Conservation (phyloP, 2,329 filamentous ascomycete species). For the Lecanicillium sp. region DNA sequence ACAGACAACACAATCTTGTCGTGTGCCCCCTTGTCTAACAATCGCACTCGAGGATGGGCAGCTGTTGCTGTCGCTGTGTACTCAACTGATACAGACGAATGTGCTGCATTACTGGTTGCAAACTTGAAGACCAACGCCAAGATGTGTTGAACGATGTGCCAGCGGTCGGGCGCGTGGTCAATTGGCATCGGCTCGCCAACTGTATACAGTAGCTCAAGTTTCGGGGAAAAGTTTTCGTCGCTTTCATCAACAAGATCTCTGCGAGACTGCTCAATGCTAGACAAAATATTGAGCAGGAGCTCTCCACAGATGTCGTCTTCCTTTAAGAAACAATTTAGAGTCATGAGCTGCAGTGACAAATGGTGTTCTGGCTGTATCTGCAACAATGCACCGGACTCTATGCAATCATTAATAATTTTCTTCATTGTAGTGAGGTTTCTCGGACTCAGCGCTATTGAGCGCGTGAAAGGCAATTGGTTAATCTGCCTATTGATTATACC, state of each 20-base stretch:
- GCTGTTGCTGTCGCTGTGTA: too few species aligned
- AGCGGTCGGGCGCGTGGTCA: conserved; percentile 47
- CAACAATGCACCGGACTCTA: conserved; percentile 43
- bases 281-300: conserved; percentile 31
- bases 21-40: too few species aligned
- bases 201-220: conserved; percentile 57
- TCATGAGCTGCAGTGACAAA: conserved; percentile 56
- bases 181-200: conserved; percentile 44
- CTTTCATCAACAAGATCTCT: conserved; percentile 58
- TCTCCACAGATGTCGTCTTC: conserved; percentile 18
- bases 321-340: conserved; percentile 38
- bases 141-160: conserved; percentile 47
- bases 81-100: too few species aligned
- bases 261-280: conserved; percentile 33
- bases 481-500: conserved; percentile 47
- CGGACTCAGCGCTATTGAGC: conserved; percentile 30
- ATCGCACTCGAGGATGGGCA: too few species aligned
- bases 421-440: conserved; percentile 26
- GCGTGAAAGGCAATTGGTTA: conserved; percentile 51
- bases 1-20: conserved; percentile 18
- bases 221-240: conserved; percentile 54
- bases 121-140: conserved; percentile 32
- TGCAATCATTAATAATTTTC: conserved; percentile 36
- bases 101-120: conserved; percentile 13
- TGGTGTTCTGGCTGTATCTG: conserved; percentile 58